Conservation (phyloP, 2,329 filamentous ascomycete genomes). For the Aspergillus candidus region DNA sequence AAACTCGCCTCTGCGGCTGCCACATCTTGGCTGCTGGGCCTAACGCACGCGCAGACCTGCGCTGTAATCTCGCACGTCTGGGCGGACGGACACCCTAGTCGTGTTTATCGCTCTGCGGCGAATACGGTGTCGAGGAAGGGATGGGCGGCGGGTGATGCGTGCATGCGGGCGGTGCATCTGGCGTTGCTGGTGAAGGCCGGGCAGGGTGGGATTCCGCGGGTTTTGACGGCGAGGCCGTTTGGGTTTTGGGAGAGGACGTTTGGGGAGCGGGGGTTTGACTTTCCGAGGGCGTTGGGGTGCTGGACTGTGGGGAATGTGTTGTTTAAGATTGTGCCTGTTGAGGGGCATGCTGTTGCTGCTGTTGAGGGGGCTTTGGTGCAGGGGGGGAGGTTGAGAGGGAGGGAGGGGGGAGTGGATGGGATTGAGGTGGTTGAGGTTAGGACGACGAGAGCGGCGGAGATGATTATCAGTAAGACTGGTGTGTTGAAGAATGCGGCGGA, state of each 20-base stretch:
- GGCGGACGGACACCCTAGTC: conserved; percentile 35
- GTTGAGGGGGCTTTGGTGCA: conserved; percentile 27
- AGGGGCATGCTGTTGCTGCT: conserved; percentile 31
- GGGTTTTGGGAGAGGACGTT: conserved; percentile 31
- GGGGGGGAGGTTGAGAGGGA: conserved; percentile 5
- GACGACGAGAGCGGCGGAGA: conserved; percentile 23
- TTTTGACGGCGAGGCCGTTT: conserved; percentile 28
- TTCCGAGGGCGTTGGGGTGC: conserved; percentile 14
- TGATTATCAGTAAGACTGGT: conserved; percentile 31
- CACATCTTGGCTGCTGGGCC: conserved; percentile 33
- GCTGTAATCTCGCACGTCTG: conserved; percentile 36
- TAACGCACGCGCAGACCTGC: conserved; percentile 28
- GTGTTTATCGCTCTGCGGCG: conserved; percentile 27
- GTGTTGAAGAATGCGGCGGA: conserved; percentile 27
- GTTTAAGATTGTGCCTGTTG: conserved; percentile 24
- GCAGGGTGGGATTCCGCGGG: conserved; percentile 25
- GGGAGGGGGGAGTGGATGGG: conserved; percentile 13
- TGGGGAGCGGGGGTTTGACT: conserved; percentile 13
- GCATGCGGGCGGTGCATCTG: conserved; percentile 37
- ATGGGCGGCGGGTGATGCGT: conserved; percentile 40
- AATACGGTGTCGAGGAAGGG: conserved; percentile 39
- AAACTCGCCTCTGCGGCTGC: conserved; percentile 38
- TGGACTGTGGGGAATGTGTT: conserved; percentile 21
- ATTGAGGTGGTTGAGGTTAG: conserved; percentile 24
- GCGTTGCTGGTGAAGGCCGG: conserved; percentile 23